Percentiles rank a stretch among this genome's conserved stretches.
phyloP scores from a whole-genome alignment of 176 grass and related monocot species.

The Bolboschoenus planiculmis region DNA sequence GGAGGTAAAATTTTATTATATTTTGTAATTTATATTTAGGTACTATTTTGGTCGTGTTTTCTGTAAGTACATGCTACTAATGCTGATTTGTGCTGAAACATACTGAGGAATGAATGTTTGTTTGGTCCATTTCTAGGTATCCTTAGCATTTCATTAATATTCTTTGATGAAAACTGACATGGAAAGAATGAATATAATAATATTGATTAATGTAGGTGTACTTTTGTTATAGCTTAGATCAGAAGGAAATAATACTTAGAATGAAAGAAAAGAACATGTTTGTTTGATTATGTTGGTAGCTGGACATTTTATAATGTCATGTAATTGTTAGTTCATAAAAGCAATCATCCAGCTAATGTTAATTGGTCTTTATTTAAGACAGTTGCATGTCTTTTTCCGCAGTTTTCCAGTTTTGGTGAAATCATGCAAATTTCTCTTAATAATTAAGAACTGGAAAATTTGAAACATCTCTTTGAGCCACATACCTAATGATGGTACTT shows the following conservation, averaged over 20 bases:
- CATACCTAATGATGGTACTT: not conserved
- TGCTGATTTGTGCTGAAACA: not conserved
- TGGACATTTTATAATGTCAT: not conserved
- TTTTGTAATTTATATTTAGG: not conserved
- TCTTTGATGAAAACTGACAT: not conserved
- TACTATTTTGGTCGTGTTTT: not conserved
- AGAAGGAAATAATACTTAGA: not conserved
- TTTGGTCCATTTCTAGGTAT: not conserved
- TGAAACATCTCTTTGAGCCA: not conserved
- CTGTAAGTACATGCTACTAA: not conserved
- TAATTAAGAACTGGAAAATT: not conserved
- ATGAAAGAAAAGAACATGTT: not conserved
- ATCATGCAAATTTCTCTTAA: not conserved
- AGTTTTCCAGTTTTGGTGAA: not conserved
- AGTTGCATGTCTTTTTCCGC: not conserved
- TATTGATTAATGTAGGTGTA: not conserved
- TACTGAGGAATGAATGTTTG: not conserved
- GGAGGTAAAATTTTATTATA: constrained; percentile 51
- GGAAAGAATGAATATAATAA: not conserved
- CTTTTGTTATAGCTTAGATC: not conserved
- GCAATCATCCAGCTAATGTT: not conserved
- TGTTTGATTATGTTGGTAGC: not conserved
- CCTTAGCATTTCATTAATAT: not conserved
- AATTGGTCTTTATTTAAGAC: not conserved
- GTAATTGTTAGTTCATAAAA: not conserved